phyloP scores from a whole-genome alignment of 345 rosid genomes.

The Turritis glabra region DNA sequence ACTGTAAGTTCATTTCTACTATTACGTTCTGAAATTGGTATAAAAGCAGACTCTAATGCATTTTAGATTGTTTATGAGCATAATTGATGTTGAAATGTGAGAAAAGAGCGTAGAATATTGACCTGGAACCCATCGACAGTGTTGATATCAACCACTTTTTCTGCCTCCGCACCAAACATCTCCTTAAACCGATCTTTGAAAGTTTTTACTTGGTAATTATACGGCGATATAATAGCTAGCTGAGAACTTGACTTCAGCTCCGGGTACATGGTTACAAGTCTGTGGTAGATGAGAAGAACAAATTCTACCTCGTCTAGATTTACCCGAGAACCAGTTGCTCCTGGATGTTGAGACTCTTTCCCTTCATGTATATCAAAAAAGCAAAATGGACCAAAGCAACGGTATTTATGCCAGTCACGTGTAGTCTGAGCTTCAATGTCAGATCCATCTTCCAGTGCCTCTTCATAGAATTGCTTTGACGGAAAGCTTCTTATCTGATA shows the following conservation, averaged over 20 bases:
- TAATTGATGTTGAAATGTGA: background rate
- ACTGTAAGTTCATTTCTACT: background rate
- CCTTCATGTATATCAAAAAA: constrained; percentile 88
- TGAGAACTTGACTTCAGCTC: constrained; percentile 89
- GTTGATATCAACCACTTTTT: constrained; percentile 74
- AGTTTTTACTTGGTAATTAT: constrained; percentile 87
- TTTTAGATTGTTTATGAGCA: background rate
- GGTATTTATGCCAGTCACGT: constrained; percentile 79
- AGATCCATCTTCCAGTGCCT: constrained; percentile 79
- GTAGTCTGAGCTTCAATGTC: constrained; percentile 63
- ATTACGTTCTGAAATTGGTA: constrained; percentile 1
- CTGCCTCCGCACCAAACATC: constrained; percentile 74
- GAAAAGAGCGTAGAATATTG: constrained; percentile 25
- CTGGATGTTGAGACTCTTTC: constrained; percentile 80
- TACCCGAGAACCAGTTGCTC: constrained; percentile 83
- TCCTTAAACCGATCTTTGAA: constrained; percentile 75
- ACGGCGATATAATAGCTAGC: constrained; percentile 86
- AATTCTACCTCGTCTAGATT: constrained; percentile 85
- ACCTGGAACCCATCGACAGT: constrained; percentile 99
- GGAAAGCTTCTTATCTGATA: constrained; percentile 89
- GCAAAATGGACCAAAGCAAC: constrained; percentile 91
- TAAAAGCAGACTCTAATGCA: background rate
- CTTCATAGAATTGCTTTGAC: constrained; percentile 76
- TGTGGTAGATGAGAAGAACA: constrained; percentile 76
- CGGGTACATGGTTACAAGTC: constrained; percentile 67